Conservation (phyloP, 306 rosid species). For the Pterocarpus macrocarpus region DNA sequence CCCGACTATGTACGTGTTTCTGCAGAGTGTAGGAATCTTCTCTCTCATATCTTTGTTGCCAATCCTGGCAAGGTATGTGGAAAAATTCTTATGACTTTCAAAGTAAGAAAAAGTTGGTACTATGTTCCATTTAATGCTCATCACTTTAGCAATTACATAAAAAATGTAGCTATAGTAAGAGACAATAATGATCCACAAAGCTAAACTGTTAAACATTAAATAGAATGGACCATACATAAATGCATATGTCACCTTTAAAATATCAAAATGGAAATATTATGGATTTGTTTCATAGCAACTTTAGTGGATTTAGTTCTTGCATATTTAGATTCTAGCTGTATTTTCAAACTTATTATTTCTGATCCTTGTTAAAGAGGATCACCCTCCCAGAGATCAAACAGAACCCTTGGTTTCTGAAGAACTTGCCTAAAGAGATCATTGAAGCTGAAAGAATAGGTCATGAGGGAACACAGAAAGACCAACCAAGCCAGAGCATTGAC, state of each 20-base stretch:
- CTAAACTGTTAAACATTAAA: background rate
- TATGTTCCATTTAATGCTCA: no score
- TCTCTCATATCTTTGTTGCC: slow-evolving; percentile 85
- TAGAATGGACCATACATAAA: background rate
- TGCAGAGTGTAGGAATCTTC: slow-evolving; percentile 79
- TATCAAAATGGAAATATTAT: background rate
- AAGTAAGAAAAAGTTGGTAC: no score
- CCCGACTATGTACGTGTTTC: slow-evolving; percentile 96
- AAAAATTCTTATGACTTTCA: no score
- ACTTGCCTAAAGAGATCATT: slow-evolving; percentile 74
- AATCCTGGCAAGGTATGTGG: slow-evolving; percentile 83
- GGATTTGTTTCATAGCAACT: slow-evolving; percentile 16
- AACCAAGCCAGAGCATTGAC: slow-evolving; percentile 71
- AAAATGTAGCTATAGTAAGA: no score
- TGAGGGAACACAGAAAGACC: slow-evolving; percentile 53
- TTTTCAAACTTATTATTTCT: slow-evolving; percentile 29
- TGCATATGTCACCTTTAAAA: slow-evolving; percentile 9
- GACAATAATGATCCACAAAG: no score
- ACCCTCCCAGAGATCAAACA: slow-evolving; percentile 83
- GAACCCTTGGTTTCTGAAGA: slow-evolving; percentile 92
- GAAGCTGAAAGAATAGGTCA: slow-evolving; percentile 75
- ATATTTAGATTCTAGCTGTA: background rate
- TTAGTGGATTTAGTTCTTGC: slow-evolving; percentile 16
- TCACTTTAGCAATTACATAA: no score
- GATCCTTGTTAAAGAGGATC: slow-evolving; percentile 69